phyloP scores from a whole-genome alignment of 1,284 basidiomycete species.

The Exobasidium cylindrosporum region DNA sequence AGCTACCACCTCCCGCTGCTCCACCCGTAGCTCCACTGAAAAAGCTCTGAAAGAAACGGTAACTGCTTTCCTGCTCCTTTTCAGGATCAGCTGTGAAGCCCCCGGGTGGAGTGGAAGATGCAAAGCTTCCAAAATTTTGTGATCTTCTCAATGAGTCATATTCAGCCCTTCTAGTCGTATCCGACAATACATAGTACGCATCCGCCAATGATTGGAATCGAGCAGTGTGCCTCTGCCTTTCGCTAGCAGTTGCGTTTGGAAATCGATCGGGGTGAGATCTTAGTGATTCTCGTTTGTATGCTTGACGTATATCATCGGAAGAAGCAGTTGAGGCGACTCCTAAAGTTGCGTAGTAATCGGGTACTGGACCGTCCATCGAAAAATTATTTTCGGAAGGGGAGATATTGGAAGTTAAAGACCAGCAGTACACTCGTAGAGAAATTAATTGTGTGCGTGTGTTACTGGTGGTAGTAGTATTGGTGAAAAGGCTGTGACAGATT shows the following conservation, averaged over 20 bases:
- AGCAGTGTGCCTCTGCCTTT: constrained; percentile 64
- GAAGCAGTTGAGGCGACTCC: constrained; percentile 64
- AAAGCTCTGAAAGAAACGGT: constrained; percentile 47
- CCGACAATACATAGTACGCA: constrained; percentile 91
- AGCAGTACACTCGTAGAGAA: too few relatives aligned
- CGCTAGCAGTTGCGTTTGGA: constrained; percentile 68
- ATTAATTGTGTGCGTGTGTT: too few relatives aligned
- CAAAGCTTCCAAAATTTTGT: constrained; percentile 22
- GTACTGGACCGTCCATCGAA: constrained; percentile 18
- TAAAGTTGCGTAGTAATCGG: constrained; percentile 48
- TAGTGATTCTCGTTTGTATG: constrained; percentile 75
- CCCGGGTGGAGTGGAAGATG: constrained; percentile 10
- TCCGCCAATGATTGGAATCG: constrained; percentile 71
- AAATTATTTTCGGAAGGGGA: too few relatives aligned
- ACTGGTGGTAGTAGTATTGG: too few relatives aligned
- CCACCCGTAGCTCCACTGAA: constrained; percentile 6
- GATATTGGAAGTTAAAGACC: too few relatives aligned
- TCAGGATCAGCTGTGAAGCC: constrained; percentile 27
- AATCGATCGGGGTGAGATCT: constrained; percentile 84
- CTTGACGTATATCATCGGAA: constrained; percentile 70
- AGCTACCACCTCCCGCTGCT: constrained; percentile 1
- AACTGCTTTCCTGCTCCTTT: constrained; percentile 35
- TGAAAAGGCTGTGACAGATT: too few relatives aligned
- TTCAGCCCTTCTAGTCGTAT: constrained; percentile 71
- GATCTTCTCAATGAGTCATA: constrained; percentile 59